These are phyloP conservation scores for Boechera stricta DNA, from an alignment of 345 rosid genomes.

Conservation along the genomic window DNA sequence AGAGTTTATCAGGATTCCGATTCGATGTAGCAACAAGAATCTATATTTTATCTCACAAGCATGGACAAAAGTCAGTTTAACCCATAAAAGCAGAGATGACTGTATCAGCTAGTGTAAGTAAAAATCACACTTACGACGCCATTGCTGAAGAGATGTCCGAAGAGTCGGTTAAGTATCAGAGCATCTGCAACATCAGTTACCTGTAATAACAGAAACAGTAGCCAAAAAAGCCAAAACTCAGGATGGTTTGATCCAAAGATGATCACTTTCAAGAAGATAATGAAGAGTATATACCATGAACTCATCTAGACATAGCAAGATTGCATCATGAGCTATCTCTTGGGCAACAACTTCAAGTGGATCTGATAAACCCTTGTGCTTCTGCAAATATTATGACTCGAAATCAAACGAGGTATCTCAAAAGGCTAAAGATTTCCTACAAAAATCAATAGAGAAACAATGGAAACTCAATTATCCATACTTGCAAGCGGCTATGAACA, in stretches of 20 bases:
- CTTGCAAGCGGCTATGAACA: conserved; percentile 93
- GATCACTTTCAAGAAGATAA: conserved; percentile 12
- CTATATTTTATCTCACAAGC: conserved; percentile 51
- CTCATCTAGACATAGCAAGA: conserved; percentile 89
- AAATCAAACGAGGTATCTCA: conserved; percentile 2
- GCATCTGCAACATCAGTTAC: conserved; percentile 99
- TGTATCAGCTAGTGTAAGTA: not conserved
- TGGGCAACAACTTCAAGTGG: conserved; percentile 98
- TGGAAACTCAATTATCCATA: conserved; percentile 42
- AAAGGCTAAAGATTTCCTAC: conserved; percentile 9
- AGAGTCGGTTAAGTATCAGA: conserved; percentile 86
- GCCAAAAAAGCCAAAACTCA: conserved; percentile 20
- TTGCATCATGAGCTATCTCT: conserved; percentile 91
- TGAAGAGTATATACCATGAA: conserved; percentile 69
- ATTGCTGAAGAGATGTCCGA: conserved; percentile 74
- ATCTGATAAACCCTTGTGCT: conserved; percentile 88
- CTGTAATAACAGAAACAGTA: conserved; percentile 45
- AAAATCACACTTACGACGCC: conserved; percentile 74
- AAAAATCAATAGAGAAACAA: not conserved
- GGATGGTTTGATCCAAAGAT: conserved; percentile 27
- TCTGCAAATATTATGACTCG: conserved; percentile 56
- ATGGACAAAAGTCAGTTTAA: conserved; percentile 18
- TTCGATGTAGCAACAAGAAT: conserved; percentile 95
- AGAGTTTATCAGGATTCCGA: conserved; percentile 98
- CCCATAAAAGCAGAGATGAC: not conserved